Conservation (phyloP, 176 grass and related monocot genomes). For the Aegilops umbellulata region DNA sequence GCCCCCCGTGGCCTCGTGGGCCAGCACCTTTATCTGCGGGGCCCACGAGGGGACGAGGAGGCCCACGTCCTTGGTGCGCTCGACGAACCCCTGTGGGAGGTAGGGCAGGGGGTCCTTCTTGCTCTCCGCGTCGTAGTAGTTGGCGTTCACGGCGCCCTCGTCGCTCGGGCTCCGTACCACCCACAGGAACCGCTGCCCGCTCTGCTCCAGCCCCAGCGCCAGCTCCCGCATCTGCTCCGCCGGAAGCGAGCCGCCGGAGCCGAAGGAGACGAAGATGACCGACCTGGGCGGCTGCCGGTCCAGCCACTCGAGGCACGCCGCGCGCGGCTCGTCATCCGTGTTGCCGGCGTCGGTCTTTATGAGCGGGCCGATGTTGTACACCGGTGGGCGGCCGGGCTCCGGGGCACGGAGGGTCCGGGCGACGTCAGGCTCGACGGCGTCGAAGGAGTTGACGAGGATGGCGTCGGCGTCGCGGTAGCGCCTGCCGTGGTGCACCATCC, state of each 20-base stretch:
- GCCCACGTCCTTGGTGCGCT: too few relatives aligned
- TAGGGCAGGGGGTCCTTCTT: too few relatives aligned
- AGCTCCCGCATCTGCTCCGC: conserved; percentile 47
- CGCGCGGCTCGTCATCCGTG: not conserved
- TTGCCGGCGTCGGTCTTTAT: conserved; percentile 15
- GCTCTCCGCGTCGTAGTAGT: too few relatives aligned
- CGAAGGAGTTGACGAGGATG: conserved; percentile 71
- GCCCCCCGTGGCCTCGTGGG: too few relatives aligned
- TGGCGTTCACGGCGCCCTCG: too few relatives aligned
- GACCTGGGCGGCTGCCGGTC: conserved; percentile 44
- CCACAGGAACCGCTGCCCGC: not conserved
- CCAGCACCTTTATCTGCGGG: too few relatives aligned
- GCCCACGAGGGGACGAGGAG: too few relatives aligned
- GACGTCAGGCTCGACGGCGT: not conserved
- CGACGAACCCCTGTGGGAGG: too few relatives aligned
- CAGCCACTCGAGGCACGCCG: conserved; percentile 53
- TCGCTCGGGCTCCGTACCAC: too few relatives aligned
- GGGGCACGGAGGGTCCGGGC: too few relatives aligned
- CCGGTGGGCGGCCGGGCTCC: too few relatives aligned
- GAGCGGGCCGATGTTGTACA: too few relatives aligned
- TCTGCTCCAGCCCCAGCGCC: conserved; percentile 51
- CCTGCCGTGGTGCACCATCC: conserved; percentile 53
- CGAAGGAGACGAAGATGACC: conserved; percentile 67
- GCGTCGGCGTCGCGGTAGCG: conserved; percentile 42
- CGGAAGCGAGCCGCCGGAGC: conserved; percentile 40